phyloP scores from a whole-genome alignment of 139 green algal genomes.

The Klebsormidium nitens region DNA sequence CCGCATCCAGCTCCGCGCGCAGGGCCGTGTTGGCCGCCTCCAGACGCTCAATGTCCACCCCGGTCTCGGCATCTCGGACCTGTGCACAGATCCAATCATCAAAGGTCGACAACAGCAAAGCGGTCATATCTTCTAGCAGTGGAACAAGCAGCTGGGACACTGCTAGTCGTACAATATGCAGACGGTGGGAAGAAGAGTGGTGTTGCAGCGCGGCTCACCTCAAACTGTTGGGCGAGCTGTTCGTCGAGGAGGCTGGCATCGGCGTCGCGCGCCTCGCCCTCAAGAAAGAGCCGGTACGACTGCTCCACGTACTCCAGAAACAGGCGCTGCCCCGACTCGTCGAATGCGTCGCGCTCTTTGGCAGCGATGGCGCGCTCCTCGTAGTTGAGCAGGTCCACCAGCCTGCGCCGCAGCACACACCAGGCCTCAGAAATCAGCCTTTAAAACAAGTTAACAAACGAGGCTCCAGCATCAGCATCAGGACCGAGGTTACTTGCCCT shows the following conservation, averaged over 20 bases:
- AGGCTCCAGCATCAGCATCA: too few species aligned
- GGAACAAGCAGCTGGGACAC: too few species aligned
- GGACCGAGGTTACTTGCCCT: too few species aligned
- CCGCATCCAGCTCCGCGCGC: constrained; percentile 42
- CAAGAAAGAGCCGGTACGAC: constrained; percentile 70
- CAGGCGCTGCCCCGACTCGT: constrained; percentile 39
- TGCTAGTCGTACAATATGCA: too few species aligned
- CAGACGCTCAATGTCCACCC: constrained; percentile 12
- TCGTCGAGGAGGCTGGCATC: constrained; percentile 7
- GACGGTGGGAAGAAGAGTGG: too few species aligned
- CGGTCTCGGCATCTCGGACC: neutral
- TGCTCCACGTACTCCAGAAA: constrained; percentile 67
- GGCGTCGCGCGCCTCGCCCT: constrained; percentile 10
- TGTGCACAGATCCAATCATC: too few species aligned
- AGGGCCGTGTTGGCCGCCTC: constrained; percentile 45
- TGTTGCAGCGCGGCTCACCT: neutral
- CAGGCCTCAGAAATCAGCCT: too few species aligned
- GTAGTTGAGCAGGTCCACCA: constrained; percentile 89
- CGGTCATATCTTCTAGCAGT: too few species aligned
- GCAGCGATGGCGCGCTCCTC: constrained; percentile 56
- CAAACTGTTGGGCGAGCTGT: neutral
- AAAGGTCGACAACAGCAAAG: too few species aligned
- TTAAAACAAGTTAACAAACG: too few species aligned
- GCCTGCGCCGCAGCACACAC: too few species aligned
- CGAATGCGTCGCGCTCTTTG: constrained; percentile 21